Base-by-base conservation (phyloP, 768 basidiomycete genomes). In the Amanita inopinata region DNA sequence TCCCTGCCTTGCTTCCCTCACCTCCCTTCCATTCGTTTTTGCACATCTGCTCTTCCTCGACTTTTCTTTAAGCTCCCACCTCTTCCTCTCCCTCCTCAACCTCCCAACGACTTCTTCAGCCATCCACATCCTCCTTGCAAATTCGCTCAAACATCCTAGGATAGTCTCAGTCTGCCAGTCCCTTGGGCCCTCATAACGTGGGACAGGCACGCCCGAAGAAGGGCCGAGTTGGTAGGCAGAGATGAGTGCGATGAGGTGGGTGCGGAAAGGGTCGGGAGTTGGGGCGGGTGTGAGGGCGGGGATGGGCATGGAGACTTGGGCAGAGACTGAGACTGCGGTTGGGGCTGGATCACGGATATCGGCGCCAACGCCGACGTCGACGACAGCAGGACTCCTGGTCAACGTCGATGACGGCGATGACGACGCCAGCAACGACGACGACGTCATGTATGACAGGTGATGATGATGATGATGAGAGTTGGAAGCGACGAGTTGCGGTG, bases 151-250 rank as follows among this genome's bases (percentile, higher is more conserved):
- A 10, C 70, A 71, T 43, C 70, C 69, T 24, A 74, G 57, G 51
- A 80, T 75, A 48, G 65, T 63, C 42, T 78, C 74, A 15, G 73
- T 78, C 51, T 77, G 71, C 72, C 69, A 74, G 58, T 76, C 69
- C 40, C 61, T 46, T 4, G 74, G 74, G 1, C 78, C 79, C 48
- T 61, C 57, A 56, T 76, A 78, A 38, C 64, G 64, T 23, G 76
- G 76, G 46, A 64, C 58, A 30, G 76, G 72, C n/a, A 66, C 62
- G n/a, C 50, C 48, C 10, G 67, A 62, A 48, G 60, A 54, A 15
- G 73, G 72, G 36, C 73, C 72, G 35, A 72, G 66, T 46, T 79
- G 75, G 53, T 77, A 80, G 8, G 75, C 59, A 12, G 78, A 78
- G 20, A 80, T 61, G 5, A 78, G 57, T 17, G 74, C 69, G 47